Percentiles rank a stretch among this genome's conserved stretches.
These are phyloP conservation scores for Xylaria sp. DNA, from an alignment of 2,329 filamentous ascomycete genomes.

Conservation along the genomic window DNA sequence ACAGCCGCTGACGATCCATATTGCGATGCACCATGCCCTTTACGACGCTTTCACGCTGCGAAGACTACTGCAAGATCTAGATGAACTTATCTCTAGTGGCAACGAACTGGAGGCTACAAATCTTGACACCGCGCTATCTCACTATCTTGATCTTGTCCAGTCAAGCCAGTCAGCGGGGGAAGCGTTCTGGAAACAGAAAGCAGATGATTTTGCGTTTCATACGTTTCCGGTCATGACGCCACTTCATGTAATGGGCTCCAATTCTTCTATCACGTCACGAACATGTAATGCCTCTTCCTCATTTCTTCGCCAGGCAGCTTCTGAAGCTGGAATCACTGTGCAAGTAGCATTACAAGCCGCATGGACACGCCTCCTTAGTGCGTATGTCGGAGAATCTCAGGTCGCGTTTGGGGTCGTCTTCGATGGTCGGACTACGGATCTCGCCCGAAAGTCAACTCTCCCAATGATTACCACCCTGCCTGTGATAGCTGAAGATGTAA, in stretches of 20 bases:
- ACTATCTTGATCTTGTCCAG: conserved; percentile 54
- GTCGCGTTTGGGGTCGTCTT: conserved; percentile 84
- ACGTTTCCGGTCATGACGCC: conserved; percentile 83
- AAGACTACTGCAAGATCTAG: conserved; percentile 70
- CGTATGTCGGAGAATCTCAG: conserved; percentile 78
- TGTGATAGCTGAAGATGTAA: conserved; percentile 66
- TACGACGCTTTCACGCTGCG: conserved; percentile 84
- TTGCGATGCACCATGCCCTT: conserved; percentile 78
- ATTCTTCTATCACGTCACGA: conserved; percentile 51
- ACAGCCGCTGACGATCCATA: conserved; percentile 51
- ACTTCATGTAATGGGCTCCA: conserved; percentile 55
- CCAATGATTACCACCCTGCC: conserved; percentile 88
- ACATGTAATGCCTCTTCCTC: conserved; percentile 54
- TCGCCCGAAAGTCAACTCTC: conserved; percentile 70
- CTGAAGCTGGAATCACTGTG: conserved; percentile 71
- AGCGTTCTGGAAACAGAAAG: conserved; percentile 71
- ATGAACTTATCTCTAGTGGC: conserved; percentile 42
- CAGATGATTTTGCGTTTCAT: conserved; percentile 66
- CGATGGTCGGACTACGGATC: conserved; percentile 74
- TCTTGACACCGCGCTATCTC: conserved; percentile 53
- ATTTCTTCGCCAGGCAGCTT: conserved; percentile 66
- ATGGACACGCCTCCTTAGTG: conserved; percentile 79
- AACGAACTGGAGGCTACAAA: conserved; percentile 15
- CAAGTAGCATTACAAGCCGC: conserved; percentile 80
- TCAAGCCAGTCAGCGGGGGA: conserved; percentile 49